These are phyloP conservation scores for Penicillium diatomitis DNA, from an alignment of 495 filamentous ascomycete genomes.

Conservation along the genomic window DNA sequence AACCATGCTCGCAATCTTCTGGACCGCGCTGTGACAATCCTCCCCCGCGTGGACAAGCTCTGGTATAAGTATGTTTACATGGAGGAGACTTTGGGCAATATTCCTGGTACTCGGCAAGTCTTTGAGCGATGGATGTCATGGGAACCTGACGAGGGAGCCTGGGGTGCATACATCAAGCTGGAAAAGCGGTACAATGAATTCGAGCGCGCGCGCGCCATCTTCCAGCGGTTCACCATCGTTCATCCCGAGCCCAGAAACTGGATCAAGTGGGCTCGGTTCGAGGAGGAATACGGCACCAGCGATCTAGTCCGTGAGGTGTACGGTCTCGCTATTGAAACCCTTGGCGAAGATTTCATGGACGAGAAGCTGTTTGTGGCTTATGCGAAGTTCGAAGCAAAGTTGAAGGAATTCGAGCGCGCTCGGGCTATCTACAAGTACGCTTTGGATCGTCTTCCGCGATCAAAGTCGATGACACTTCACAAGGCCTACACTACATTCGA, in stretches of 20 bases:
- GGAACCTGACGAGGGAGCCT: conserved; percentile 93
- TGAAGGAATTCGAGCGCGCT: conserved; percentile 94
- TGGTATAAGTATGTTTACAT: conserved; percentile 99
- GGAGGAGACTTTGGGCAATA: conserved; percentile 93
- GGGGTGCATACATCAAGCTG: conserved; percentile 91
- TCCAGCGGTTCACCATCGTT: conserved; percentile 83
- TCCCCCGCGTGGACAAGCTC: conserved; percentile 85
- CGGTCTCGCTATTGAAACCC: conserved; percentile 75
- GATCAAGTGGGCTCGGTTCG: conserved; percentile 98
- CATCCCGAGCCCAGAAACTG: conserved; percentile 94
- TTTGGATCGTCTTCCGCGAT: conserved; percentile 80
- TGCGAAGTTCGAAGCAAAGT: conserved; percentile 82
- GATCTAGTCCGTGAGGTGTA: conserved; percentile 91
- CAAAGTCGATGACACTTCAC: conserved; percentile 75
- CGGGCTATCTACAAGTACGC: conserved; percentile 95
- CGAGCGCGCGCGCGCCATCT: conserved; percentile 74
- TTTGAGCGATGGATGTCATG: conserved; percentile 98
- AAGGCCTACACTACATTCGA: conserved; percentile 95
- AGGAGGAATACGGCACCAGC: conserved; percentile 87
- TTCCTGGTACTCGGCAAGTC: conserved; percentile 84
- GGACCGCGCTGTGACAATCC: conserved; percentile 89
- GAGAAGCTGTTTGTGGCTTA: conserved; percentile 92
- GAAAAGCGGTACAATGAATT: conserved; percentile 93
- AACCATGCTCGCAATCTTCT: conserved; percentile 93
- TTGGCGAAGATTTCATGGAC: conserved; percentile 95